These are phyloP conservation scores for Talaromyces sp. DNA, from an alignment of 2,329 filamentous ascomycete genomes.

Conservation along the genomic window DNA sequence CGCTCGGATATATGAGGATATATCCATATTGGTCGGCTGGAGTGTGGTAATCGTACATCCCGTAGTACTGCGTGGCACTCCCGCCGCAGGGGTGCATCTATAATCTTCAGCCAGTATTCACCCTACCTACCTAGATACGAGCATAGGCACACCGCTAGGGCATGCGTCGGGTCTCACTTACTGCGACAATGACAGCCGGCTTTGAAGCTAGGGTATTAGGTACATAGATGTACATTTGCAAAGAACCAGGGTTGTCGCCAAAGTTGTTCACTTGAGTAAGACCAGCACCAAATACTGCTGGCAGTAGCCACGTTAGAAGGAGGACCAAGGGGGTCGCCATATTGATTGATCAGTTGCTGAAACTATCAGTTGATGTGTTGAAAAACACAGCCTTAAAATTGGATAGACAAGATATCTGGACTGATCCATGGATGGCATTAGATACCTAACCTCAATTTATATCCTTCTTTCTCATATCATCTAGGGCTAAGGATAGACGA, in stretches of 20 bases:
- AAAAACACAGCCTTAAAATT: background rate
- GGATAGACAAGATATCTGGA: background rate
- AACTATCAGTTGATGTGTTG: background rate
- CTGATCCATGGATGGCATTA: too few relatives aligned
- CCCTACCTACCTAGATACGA: too few relatives aligned
- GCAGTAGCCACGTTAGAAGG: conserved; percentile 5
- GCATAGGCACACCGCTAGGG: background rate
- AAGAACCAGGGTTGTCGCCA: background rate
- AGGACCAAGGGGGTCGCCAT: conserved; percentile 8
- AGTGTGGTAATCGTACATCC: conserved; percentile 4
- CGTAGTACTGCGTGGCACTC: conserved; percentile 1
- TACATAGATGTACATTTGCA: conserved; percentile 9
- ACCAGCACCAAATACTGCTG: background rate
- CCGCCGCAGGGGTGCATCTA: conserved; percentile 10
- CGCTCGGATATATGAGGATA: conserved; percentile 4
- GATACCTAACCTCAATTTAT: background rate
- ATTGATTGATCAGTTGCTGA: background rate
- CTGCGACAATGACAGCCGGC: conserved; percentile 10
- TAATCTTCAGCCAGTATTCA: background rate
- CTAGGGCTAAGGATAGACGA: background rate
- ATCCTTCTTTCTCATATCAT: background rate
- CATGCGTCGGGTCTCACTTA: background rate
- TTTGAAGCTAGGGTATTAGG: conserved; percentile 2
- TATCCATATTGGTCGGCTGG: conserved; percentile 6
- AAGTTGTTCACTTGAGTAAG: conserved; percentile 6